Evolutionary conservation across 768 basidiomycete genomes (phyloP).

Genomic region (Xerocomus spinulosus): DNA sequence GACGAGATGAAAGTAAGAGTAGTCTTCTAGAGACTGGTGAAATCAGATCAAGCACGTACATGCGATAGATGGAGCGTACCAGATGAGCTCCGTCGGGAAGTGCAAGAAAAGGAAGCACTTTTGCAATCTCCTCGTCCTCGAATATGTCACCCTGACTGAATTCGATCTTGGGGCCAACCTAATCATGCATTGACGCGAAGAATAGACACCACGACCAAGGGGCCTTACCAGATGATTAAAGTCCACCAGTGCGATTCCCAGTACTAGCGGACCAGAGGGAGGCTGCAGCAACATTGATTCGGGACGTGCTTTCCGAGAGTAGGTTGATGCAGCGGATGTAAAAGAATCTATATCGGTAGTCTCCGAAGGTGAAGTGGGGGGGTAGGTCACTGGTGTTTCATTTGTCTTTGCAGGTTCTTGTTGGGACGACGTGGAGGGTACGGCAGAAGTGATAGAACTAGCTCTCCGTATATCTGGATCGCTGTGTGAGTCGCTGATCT

Average conservation of each 20-base stretch:
- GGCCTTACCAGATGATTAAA: conserved; percentile 83
- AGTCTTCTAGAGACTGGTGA: conserved; percentile 60
- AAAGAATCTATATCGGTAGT: conserved; percentile 54
- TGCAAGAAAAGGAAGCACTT: conserved; percentile 90
- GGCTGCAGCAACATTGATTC: conserved; percentile 71
- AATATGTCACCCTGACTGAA: conserved; percentile 74
- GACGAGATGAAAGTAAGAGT: conserved; percentile 93
- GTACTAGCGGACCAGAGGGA: conserved; percentile 53
- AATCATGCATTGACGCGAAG: conserved; percentile 14
- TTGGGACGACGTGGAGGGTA: conserved; percentile 38
- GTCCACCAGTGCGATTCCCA: conserved; percentile 90
- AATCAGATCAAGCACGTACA: conserved; percentile 9
- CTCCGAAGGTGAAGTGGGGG: conserved; percentile 45
- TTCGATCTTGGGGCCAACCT: conserved; percentile 93
- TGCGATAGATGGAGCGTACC: conserved; percentile 35
- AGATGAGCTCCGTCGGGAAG: conserved; percentile 96
- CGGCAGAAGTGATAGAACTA: conserved; percentile 49
- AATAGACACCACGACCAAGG: conserved; percentile 3
- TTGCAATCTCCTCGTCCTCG: conserved; percentile 78
- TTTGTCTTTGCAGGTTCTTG: conserved; percentile 36
- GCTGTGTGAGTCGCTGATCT: conserved; percentile 45
- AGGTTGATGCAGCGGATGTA: conserved; percentile 54
- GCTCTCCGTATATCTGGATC: conserved; percentile 32
- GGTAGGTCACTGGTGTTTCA: conserved; percentile 48
- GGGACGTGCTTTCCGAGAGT: conserved; percentile 64